Evolutionary conservation across 225 moss, liverwort and hornwort genomes (phyloP).

Genomic region (Neckera pumila): DNA sequence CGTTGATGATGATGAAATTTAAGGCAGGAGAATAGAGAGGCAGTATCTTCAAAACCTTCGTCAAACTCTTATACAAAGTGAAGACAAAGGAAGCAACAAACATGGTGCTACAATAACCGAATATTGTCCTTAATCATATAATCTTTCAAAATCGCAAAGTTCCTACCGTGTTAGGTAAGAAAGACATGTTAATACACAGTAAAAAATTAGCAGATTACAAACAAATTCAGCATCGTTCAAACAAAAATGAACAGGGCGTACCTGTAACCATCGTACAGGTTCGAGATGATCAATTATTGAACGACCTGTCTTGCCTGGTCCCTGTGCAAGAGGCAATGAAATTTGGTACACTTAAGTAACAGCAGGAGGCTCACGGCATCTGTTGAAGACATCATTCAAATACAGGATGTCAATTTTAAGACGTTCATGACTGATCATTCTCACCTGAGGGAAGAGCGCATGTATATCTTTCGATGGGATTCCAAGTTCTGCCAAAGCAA

Average conservation of each 20-base stretch:
- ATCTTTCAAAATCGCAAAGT: neutral
- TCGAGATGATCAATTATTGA: conserved; percentile 59
- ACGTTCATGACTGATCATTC: neutral
- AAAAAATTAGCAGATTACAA: neutral
- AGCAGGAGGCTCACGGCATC: neutral
- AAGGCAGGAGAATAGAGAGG: neutral
- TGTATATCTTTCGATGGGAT: conserved; percentile 77
- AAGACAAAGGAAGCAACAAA: neutral
- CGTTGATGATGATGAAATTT: neutral
- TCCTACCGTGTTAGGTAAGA: neutral
- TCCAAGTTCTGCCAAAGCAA: conserved; percentile 88
- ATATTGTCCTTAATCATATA: neutral
- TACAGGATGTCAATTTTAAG: neutral
- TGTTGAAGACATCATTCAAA: neutral
- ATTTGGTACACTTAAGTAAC: neutral
- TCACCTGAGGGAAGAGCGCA: conserved; percentile 72
- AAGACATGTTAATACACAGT: neutral
- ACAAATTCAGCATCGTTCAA: neutral
- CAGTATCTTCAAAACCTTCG: neutral
- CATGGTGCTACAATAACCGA: neutral
- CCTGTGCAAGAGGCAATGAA: conserved; percentile 17
- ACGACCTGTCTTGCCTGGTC: conserved; percentile 55
- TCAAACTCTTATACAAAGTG: neutral
- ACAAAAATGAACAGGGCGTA: neutral
- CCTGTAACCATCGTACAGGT: conserved; percentile 87